phyloP scores from a whole-genome alignment of 148 eudicot species.

The Rhododendron molle region DNA sequence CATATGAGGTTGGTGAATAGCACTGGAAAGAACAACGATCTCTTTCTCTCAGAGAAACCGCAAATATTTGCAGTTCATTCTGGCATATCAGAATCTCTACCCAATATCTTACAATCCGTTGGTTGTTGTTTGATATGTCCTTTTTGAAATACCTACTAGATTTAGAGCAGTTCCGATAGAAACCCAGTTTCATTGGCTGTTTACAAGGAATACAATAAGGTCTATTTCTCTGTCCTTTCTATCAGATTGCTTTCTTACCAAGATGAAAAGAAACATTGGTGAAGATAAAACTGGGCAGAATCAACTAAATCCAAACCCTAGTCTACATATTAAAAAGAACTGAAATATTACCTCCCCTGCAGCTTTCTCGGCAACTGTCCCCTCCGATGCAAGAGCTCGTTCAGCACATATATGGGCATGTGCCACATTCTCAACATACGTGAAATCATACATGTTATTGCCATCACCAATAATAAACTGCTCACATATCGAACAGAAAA shows the following conservation, averaged over 20 bases:
- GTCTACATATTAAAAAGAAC: not conserved
- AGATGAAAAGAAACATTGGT: not conserved
- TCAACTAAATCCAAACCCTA: not conserved
- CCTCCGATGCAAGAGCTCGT: conserved; percentile 86
- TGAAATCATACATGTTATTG: conserved; percentile 90
- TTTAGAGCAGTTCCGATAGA: not conserved
- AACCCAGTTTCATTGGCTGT: not conserved
- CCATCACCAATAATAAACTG: conserved; percentile 94
- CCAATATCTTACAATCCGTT: too few relatives aligned
- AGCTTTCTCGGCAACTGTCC: conserved; percentile 70
- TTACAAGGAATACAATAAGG: not conserved
- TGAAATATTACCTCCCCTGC: conserved; percentile 75
- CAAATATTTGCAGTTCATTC: too few relatives aligned
- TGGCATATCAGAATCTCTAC: too few relatives aligned
- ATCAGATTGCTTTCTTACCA: not conserved
- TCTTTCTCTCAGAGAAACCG: too few relatives aligned
- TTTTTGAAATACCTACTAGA: too few relatives aligned
- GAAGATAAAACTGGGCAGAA: not conserved
- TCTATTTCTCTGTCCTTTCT: not conserved
- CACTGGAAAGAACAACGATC: too few relatives aligned
- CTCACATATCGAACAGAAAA: conserved; percentile 2
- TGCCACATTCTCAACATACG: conserved; percentile 96
- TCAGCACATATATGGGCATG: conserved; percentile 99
- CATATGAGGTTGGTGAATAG: too few relatives aligned
- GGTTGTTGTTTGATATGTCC: too few relatives aligned